These are phyloP conservation scores for Xylaria venustula DNA, from an alignment of 495 filamentous ascomycete species.

Conservation along the genomic window DNA sequence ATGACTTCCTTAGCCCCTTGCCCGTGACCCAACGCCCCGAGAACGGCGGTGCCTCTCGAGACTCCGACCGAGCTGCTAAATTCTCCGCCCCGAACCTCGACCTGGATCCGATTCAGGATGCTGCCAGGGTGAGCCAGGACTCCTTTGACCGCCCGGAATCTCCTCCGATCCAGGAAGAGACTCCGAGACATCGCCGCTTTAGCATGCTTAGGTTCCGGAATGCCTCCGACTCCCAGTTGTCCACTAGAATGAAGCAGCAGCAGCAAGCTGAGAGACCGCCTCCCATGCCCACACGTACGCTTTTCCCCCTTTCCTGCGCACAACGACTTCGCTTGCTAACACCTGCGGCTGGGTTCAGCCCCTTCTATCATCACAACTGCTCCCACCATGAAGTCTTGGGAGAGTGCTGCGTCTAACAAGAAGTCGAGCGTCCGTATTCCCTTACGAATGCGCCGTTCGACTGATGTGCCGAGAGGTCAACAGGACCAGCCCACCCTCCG, in stretches of 20 bases:
- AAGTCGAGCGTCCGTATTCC: conserved; percentile 50
- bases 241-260: conserved; percentile 72
- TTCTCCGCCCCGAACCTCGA: conserved; percentile 17
- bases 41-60: conserved; percentile 12
- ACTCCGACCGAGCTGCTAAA: conserved; percentile 6
- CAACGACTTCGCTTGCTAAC: conserved; percentile 10
- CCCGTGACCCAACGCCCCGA: neutral
- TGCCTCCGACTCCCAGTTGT: conserved; percentile 90
- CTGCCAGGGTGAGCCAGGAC: conserved; percentile 29
- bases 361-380: conserved; percentile 93
- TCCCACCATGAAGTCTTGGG: conserved; percentile 69
- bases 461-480: conserved; percentile 39
- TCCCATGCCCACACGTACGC: conserved; percentile 68
- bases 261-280: conserved; percentile 59
- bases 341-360: conserved; percentile 44
- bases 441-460: conserved; percentile 42
- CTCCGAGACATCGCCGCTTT: conserved; percentile 66
- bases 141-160: conserved; percentile 33
- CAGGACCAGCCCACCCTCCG: conserved; percentile 28
- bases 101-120: conserved; percentile 18
- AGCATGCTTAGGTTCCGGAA: conserved; percentile 88
- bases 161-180: conserved; percentile 46
- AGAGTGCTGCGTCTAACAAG: conserved; percentile 47
- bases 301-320: conserved; percentile 4
- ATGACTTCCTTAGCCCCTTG: conserved; percentile 15